phyloP scores from a whole-genome alignment of 129 eudicot species.

The Gnaphalium uliginosum region DNA sequence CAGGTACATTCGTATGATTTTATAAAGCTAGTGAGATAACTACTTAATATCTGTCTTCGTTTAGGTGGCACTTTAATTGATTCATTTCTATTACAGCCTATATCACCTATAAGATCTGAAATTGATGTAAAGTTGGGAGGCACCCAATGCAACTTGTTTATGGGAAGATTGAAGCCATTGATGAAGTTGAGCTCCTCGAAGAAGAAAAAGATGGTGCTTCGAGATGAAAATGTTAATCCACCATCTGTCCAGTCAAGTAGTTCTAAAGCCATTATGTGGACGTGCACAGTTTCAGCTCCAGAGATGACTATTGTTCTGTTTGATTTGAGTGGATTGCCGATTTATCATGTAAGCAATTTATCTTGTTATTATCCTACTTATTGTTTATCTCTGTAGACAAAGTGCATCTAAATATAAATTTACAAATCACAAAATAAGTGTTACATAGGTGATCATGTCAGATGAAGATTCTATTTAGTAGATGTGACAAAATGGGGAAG shows the following conservation, averaged over 20 bases:
- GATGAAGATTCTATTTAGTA: conserved; percentile 18
- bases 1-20: conserved; percentile 56
- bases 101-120: conserved; percentile 83
- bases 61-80: conserved; percentile 23
- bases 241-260: conserved; percentile 52
- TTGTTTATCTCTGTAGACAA: not conserved
- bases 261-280: conserved; percentile 85
- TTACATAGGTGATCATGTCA: conserved; percentile 13
- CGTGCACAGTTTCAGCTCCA: conserved; percentile 97
- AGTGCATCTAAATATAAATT: conserved; percentile 3
- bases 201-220: conserved; percentile 62
- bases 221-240: conserved; percentile 41
- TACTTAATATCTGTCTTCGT: conserved; percentile 14
- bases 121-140: conserved; percentile 97
- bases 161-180: conserved; percentile 78
- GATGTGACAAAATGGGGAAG: conserved; percentile 3
- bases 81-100: conserved; percentile 57
- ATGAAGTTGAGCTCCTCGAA: conserved; percentile 57
- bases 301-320: conserved; percentile 90
- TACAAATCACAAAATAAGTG: conserved; percentile 9
- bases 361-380: not conserved
- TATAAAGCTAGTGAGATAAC: not conserved
- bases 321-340: conserved; percentile 56
- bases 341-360: conserved; percentile 74
- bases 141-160: conserved; percentile 74